Conservation (phyloP, 169 alveolate species). For the Eimeria praecox region DNA sequence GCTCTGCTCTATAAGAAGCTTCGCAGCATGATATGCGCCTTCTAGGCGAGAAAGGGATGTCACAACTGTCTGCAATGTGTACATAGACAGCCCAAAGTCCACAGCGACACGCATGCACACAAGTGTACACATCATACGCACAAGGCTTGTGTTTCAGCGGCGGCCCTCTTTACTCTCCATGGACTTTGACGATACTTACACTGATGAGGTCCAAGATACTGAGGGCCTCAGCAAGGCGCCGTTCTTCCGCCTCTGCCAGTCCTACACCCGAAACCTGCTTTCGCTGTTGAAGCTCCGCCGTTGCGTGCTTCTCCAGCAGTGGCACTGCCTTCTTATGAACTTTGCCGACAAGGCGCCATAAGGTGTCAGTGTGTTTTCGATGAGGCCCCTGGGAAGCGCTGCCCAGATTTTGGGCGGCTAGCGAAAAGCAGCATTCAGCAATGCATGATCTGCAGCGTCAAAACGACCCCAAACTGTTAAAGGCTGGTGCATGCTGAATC, state of each 20-base stretch:
- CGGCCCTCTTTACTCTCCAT: background rate
- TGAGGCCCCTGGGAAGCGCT: slow-evolving; percentile 9
- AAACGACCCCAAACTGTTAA: background rate
- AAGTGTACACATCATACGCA: background rate
- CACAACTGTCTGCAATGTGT: slow-evolving; percentile 27
- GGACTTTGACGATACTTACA: slow-evolving; percentile 14
- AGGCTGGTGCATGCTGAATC: background rate
- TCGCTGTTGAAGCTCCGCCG: background rate
- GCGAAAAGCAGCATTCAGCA: slow-evolving; percentile 73
- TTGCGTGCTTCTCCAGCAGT: slow-evolving; percentile 31
- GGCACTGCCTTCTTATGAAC: slow-evolving; percentile 70
- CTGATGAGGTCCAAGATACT: slow-evolving; percentile 54
- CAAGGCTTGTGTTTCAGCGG: background rate
- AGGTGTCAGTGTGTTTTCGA: slow-evolving; percentile 15
- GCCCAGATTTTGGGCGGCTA: slow-evolving; percentile 54
- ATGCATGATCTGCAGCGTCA: slow-evolving; percentile 13
- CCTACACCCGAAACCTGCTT: slow-evolving; percentile 27
- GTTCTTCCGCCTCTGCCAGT: slow-evolving; percentile 43
- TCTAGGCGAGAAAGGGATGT: slow-evolving; percentile 62
- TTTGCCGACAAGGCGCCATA: slow-evolving; percentile 77
- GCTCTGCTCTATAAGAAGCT: slow-evolving; percentile 58
- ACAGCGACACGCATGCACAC: background rate
- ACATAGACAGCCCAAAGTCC: background rate
- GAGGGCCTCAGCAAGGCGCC: slow-evolving; percentile 19
- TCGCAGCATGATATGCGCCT: slow-evolving; percentile 64